Evolutionary conservation across 2,329 filamentous ascomycete genomes (phyloP).

Genomic region (Stylonectria norvegica): DNA sequence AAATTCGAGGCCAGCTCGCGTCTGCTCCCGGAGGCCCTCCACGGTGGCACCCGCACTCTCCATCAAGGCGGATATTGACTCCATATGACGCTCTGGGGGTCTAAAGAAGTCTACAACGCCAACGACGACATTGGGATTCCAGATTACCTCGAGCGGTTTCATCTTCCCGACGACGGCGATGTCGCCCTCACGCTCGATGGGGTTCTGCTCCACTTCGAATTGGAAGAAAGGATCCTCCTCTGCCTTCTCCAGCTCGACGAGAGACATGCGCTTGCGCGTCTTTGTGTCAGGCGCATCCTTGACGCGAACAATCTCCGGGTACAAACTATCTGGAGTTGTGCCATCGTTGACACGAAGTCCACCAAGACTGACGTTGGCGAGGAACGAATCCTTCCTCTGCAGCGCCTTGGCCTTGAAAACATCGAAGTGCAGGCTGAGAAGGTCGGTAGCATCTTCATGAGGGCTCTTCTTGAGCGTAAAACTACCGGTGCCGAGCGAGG

Average conservation of each 20-base stretch:
- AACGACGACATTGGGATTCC: slow-evolving; percentile 91
- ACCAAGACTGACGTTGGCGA: slow-evolving; percentile 85
- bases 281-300: slow-evolving; percentile 70
- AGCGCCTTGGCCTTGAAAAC: slow-evolving; percentile 87
- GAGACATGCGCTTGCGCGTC: slow-evolving; percentile 47
- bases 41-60: slow-evolving; percentile 94
- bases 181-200: slow-evolving; percentile 87
- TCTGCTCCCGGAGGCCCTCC: slow-evolving; percentile 91
- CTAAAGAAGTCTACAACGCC: slow-evolving; percentile 94
- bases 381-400: slow-evolving; percentile 84
- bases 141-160: slow-evolving; percentile 94
- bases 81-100: slow-evolving; percentile 95
- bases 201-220: slow-evolving; percentile 90
- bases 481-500: slow-evolving; percentile 90
- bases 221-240: slow-evolving; percentile 80
- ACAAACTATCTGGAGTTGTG: slow-evolving; percentile 85
- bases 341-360: slow-evolving; percentile 94
- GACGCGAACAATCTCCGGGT: slow-evolving; percentile 91
- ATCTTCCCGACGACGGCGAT: slow-evolving; percentile 86
- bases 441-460: slow-evolving; percentile 62
- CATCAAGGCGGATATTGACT: slow-evolving; percentile 93
- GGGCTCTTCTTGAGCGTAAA: slow-evolving; percentile 83
- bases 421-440: slow-evolving; percentile 90
- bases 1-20: slow-evolving; percentile 91
- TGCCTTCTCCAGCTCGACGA: slow-evolving; percentile 51